phyloP scores from a whole-genome alignment of 208 protist species.

The Leishmania tropica region DNA sequence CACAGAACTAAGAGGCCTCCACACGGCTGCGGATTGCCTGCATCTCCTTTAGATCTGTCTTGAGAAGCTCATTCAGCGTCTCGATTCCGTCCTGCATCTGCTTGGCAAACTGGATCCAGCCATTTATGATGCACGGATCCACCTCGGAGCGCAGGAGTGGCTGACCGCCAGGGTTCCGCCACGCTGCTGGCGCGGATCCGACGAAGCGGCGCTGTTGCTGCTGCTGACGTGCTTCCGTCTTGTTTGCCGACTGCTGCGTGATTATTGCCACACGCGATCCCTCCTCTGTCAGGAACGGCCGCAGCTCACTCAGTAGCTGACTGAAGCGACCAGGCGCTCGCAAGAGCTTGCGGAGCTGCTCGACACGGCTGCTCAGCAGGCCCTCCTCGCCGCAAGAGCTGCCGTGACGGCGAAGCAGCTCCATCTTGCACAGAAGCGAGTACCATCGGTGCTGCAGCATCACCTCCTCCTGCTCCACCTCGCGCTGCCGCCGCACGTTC shows the following conservation, averaged over 20 bases:
- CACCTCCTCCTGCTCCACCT: conserved; percentile 55
- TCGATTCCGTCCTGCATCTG: conserved; percentile 71
- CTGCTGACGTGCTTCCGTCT: conserved; percentile 8
- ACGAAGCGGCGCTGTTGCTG: not conserved
- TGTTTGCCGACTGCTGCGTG: conserved; percentile 11
- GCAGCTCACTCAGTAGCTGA: conserved; percentile 44
- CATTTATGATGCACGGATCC: conserved; percentile 45
- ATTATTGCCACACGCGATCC: conserved; percentile 39
- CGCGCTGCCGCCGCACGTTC: conserved; percentile 35
- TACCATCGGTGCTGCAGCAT: conserved; percentile 73
- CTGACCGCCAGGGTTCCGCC: conserved; percentile 1
- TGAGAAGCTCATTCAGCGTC: conserved; percentile 43
- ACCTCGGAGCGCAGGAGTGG: conserved; percentile 44
- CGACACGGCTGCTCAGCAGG: conserved; percentile 38
- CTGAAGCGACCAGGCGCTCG: conserved; percentile 48
- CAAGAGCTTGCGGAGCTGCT: conserved; percentile 49
- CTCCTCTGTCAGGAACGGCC: conserved; percentile 56
- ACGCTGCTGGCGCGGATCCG: not conserved
- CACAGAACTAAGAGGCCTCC: not conserved
- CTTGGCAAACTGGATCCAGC: conserved; percentile 50
- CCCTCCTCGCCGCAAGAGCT: conserved; percentile 42
- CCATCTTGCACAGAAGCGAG: conserved; percentile 48
- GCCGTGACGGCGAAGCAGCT: conserved; percentile 56
- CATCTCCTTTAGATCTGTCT: conserved; percentile 53
- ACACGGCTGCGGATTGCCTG: conserved; percentile 45